Percentiles rank a stretch among this genome's conserved stretches.
Conservation (phyloP, 2,329 filamentous ascomycete species). For the Penicillium paneum region DNA sequence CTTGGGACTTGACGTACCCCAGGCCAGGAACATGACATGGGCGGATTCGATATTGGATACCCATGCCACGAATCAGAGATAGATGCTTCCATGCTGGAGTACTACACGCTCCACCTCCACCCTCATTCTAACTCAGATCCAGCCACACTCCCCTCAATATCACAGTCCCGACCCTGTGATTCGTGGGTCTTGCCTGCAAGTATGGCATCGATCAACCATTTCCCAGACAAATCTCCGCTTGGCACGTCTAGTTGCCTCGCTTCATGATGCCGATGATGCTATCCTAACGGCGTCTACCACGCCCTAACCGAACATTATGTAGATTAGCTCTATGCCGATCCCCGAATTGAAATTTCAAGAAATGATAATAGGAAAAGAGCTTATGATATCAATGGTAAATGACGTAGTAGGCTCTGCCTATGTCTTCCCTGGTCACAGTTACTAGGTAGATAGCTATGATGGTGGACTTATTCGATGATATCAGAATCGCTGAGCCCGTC, state of each 20-base stretch:
- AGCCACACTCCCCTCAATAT: conserved; percentile 5
- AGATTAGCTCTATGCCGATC: conserved; percentile 15
- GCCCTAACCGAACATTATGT: conserved; percentile 1
- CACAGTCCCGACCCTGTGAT: conserved; percentile 1
- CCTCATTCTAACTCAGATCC: conserved; percentile 3
- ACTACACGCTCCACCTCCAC: conserved; percentile 14
- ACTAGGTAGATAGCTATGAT: conserved; percentile 10
- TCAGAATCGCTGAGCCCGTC: conserved; percentile 8
- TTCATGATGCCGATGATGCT: conserved; percentile 19
- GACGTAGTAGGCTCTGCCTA: conserved; percentile 19
- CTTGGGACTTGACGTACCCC: background rate
- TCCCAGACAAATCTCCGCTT: conserved; percentile 6
- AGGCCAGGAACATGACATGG: background rate
- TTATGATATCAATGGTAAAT: conserved; percentile 23
- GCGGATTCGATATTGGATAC: background rate
- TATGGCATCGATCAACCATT: conserved; percentile 8
- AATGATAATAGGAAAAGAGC: background rate
- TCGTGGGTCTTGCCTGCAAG: conserved; percentile 2
- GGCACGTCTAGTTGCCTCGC: conserved; percentile 12
- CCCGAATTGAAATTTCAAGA: conserved; percentile 8
- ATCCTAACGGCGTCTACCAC: conserved; percentile 6
- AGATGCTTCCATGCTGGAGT: background rate
- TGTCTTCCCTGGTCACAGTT: conserved; percentile 9
- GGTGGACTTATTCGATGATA: conserved; percentile 11
- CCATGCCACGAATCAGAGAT: background rate